phyloP scores from a whole-genome alignment of 2,329 filamentous ascomycete species.

The Dothistroma pini region DNA sequence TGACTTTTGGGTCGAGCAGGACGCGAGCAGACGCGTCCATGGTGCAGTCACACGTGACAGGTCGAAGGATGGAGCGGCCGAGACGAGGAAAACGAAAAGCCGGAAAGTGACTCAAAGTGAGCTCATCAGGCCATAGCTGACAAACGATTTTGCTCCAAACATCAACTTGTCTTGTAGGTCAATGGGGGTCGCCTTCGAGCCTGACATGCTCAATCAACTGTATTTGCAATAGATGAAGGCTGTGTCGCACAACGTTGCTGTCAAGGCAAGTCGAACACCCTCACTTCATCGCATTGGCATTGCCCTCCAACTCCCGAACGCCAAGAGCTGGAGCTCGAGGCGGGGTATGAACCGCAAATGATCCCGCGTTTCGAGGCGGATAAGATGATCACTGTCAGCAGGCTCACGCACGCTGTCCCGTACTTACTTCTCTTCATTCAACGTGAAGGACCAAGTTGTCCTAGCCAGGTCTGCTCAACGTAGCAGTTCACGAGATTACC shows the following conservation, averaged over 20 bases:
- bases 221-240: too few species aligned
- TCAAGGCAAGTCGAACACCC: not conserved
- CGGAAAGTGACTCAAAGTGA: too few species aligned
- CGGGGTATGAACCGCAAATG: not conserved
- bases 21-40: slow-evolving; percentile 11
- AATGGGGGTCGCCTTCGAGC: not conserved
- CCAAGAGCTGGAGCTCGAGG: not conserved
- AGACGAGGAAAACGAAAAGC: too few species aligned
- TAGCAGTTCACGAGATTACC: not conserved
- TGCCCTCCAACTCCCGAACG: not conserved
- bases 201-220: too few species aligned
- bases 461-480: too few species aligned
- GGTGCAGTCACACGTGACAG: not conserved
- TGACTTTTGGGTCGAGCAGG: slow-evolving; percentile 9
- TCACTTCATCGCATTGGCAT: not conserved
- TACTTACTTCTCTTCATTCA: not conserved
- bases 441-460: too few species aligned
- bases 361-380: not conserved
- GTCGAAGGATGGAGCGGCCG: not conserved
- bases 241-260: not conserved
- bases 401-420: not conserved
- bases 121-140: not conserved
- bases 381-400: not conserved
- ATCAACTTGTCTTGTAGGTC: not conserved
- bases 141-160: not conserved